Conservation (phyloP, 2,329 filamentous ascomycete species). For the Talaromyces piceae region DNA sequence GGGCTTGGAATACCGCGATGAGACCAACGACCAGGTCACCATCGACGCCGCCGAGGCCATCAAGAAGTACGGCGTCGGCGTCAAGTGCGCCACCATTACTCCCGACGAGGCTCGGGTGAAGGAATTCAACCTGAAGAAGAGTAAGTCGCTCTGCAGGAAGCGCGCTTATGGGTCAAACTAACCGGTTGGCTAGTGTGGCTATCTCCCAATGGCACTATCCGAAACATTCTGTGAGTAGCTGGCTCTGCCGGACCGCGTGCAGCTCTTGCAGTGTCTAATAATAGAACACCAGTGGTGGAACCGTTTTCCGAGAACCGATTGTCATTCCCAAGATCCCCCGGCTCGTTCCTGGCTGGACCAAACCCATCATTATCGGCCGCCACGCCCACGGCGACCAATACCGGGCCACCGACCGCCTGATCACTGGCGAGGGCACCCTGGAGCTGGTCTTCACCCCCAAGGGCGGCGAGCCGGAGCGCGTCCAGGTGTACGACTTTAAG, state of each 20-base stretch:
- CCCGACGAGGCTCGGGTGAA: slow-evolving; percentile 93
- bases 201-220: slow-evolving; percentile 84
- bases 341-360: slow-evolving; percentile 94
- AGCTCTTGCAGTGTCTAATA: slow-evolving; percentile 1
- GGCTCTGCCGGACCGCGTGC: too few species aligned
- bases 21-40: slow-evolving; percentile 95
- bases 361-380: slow-evolving; percentile 97
- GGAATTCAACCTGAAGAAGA: slow-evolving; percentile 98
- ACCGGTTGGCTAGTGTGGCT: slow-evolving; percentile 70
- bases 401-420: slow-evolving; percentile 85
- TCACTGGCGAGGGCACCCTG: slow-evolving; percentile 75
- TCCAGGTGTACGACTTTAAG: slow-evolving; percentile 88
- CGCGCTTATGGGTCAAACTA: slow-evolving; percentile 7
- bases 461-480: slow-evolving; percentile 68
- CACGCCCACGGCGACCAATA: slow-evolving; percentile 99
- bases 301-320: slow-evolving; percentile 98
- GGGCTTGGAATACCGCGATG: slow-evolving; percentile 86
- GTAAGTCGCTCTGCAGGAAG: slow-evolving; percentile 55
- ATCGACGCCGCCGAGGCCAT: slow-evolving; percentile 92
- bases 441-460: slow-evolving; percentile 89
- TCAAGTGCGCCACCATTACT: slow-evolving; percentile 99
- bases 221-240: slow-evolving; percentile 55
- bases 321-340: slow-evolving; percentile 90
- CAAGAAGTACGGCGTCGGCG: slow-evolving; percentile 96
- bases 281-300: slow-evolving; percentile 60